Conservation (phyloP, 2,329 filamentous ascomycete genomes). For the Exserohilum turcica region DNA sequence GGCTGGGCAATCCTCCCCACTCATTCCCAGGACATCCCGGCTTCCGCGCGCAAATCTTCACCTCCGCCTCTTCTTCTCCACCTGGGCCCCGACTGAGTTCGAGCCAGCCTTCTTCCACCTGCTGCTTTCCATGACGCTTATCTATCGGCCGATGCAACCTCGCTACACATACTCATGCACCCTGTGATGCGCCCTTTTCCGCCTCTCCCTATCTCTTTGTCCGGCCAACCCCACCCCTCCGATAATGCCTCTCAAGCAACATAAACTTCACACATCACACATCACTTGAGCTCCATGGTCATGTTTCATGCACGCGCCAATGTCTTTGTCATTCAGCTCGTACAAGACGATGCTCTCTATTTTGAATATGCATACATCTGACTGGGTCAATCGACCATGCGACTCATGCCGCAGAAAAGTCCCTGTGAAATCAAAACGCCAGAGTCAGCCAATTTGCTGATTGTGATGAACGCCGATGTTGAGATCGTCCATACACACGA, state of each 20-base stretch:
- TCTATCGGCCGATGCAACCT: neutral
- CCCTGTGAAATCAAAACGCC: slow-evolving; percentile 10
- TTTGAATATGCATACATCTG: slow-evolving; percentile 1
- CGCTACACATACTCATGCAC: too few species aligned
- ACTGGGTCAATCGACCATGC: slow-evolving; percentile 1
- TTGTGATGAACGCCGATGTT: slow-evolving; percentile 48
- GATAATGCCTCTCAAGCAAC: too few species aligned
- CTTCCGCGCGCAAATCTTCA: neutral
- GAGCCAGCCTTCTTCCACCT: neutral
- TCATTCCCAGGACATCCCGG: neutral
- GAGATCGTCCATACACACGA: slow-evolving; percentile 43
- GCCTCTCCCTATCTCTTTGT: too few species aligned
- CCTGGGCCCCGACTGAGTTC: neutral
- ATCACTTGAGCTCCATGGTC: too few species aligned
- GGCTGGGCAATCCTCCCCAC: neutral
- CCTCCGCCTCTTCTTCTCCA: neutral
- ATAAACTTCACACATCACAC: neutral
- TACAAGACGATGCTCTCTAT: slow-evolving; percentile 1
- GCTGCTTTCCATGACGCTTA: neutral
- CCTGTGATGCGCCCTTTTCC: too few species aligned
- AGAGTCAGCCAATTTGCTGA: slow-evolving; percentile 17
- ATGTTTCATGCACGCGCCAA: neutral
- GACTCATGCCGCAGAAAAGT: slow-evolving; percentile 1
- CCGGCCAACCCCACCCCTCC: too few species aligned
- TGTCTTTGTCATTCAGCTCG: neutral